Conservation (phyloP, 371 early-diverging fungal genomes). For the Globomyces sp. region DNA sequence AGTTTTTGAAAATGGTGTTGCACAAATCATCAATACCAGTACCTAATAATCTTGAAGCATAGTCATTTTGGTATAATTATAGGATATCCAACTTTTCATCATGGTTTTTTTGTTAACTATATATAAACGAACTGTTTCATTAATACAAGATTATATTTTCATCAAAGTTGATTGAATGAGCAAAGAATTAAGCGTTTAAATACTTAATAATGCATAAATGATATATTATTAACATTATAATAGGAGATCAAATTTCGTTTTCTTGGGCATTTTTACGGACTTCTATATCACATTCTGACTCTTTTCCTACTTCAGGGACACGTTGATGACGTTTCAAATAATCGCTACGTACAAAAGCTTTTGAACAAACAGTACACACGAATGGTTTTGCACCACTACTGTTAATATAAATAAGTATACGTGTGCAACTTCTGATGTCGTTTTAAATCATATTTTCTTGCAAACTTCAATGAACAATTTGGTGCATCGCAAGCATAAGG, state of each 20-base stretch:
- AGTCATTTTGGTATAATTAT: no score
- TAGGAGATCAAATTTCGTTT: no score
- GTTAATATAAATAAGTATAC: constrained; percentile 12
- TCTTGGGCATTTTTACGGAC: background rate
- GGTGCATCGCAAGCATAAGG: constrained; percentile 27
- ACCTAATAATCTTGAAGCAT: background rate
- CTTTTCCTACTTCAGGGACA: constrained; percentile 16
- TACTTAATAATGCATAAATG: no score
- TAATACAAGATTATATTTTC: no score
- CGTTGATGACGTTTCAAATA: constrained; percentile 58
- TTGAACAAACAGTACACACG: constrained; percentile 58
- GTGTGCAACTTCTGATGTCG: constrained; percentile 73
- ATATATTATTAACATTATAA: no score
- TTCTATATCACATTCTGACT: constrained; percentile 16
- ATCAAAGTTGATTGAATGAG: no score
- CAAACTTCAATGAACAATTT: constrained; percentile 59
- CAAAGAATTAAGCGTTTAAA: no score
- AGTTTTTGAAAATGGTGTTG: constrained; percentile 32
- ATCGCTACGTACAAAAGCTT: constrained; percentile 71
- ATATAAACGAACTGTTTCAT: no score
- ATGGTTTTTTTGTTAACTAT: no score
- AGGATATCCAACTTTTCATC: no score
- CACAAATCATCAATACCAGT: background rate
- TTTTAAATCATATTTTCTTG: constrained; percentile 77
- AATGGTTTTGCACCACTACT: constrained; percentile 60